These are phyloP conservation scores for Candida mesenterica DNA, from an alignment of 1,139 yeast species.

Conservation along the genomic window DNA sequence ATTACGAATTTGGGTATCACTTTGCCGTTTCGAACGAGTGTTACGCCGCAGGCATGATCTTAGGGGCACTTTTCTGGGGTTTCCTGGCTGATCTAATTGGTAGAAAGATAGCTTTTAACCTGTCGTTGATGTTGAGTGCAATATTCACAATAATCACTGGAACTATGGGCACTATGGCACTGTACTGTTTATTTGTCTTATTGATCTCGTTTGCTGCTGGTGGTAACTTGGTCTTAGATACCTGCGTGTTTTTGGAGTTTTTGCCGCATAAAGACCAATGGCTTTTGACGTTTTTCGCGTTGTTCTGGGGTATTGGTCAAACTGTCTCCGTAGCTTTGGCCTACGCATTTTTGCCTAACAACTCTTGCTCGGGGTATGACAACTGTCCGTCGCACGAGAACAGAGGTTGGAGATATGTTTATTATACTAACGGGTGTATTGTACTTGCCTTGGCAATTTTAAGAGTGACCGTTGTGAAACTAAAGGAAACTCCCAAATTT, in stretches of 20 bases:
- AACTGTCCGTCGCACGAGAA: slow-evolving; percentile 30
- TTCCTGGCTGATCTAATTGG: slow-evolving; percentile 24
- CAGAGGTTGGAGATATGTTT: slow-evolving; percentile 37
- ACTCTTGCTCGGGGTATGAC: slow-evolving; percentile 25
- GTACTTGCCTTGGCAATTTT: slow-evolving; percentile 28
- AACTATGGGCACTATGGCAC: slow-evolving; percentile 27
- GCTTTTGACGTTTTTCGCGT: slow-evolving; percentile 40
- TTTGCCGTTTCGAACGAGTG: slow-evolving; percentile 27
- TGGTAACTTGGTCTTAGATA: slow-evolving; percentile 30
- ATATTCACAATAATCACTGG: slow-evolving; percentile 25
- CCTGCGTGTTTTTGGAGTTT: slow-evolving; percentile 27
- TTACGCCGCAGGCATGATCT: slow-evolving; percentile 46
- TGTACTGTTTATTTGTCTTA: slow-evolving; percentile 25
- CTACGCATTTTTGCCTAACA: slow-evolving; percentile 30
- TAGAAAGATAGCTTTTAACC: slow-evolving; percentile 33
- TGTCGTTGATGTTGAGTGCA: slow-evolving; percentile 23
- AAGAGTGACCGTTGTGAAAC: slow-evolving; percentile 28
- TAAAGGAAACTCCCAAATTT: slow-evolving; percentile 36
- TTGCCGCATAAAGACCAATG: slow-evolving; percentile 23
- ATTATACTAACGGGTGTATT: slow-evolving; percentile 31
- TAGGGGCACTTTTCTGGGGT: slow-evolving; percentile 45
- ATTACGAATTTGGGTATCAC: slow-evolving; percentile 37
- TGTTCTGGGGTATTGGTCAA: slow-evolving; percentile 38
- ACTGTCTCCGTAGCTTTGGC: slow-evolving; percentile 30
- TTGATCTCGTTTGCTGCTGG: slow-evolving; percentile 25